Conservation (phyloP, 2,329 filamentous ascomycete genomes). For the Trichoderma citrinoviride region DNA sequence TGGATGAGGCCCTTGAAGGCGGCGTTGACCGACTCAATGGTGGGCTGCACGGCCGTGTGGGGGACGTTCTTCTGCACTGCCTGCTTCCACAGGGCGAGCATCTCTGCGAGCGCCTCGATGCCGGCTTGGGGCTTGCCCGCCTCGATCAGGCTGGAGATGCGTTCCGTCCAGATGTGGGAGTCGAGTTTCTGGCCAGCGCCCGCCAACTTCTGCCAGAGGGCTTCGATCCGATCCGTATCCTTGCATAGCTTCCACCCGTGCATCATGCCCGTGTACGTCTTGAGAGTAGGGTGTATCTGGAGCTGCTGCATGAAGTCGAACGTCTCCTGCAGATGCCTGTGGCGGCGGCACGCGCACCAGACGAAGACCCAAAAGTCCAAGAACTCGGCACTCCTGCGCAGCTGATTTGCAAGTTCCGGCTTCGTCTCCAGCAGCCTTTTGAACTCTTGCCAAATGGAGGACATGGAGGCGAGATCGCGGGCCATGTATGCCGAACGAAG, state of each 20-base stretch:
- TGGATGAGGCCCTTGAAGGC: slow-evolving; percentile 62
- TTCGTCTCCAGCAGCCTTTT: slow-evolving; percentile 28
- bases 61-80: slow-evolving; percentile 33
- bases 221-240: slow-evolving; percentile 59
- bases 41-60: slow-evolving; percentile 53
- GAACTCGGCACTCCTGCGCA: slow-evolving; percentile 37
- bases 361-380: slow-evolving; percentile 43
- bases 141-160: slow-evolving; percentile 64
- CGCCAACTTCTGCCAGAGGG: slow-evolving; percentile 65
- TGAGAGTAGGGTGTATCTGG: slow-evolving; percentile 57
- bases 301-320: slow-evolving; percentile 45
- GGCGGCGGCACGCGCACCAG: slow-evolving; percentile 37
- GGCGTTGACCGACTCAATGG: slow-evolving; percentile 65
- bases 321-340: slow-evolving; percentile 34
- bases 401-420: slow-evolving; percentile 28
- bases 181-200: slow-evolving; percentile 60
- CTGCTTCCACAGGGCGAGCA: slow-evolving; percentile 59
- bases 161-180: slow-evolving; percentile 64
- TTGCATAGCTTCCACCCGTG: slow-evolving; percentile 62
- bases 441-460: slow-evolving; percentile 37
- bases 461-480: slow-evolving; percentile 32
- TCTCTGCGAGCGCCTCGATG: slow-evolving; percentile 63
- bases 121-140: slow-evolving; percentile 53
- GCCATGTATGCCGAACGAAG: slow-evolving; percentile 32
- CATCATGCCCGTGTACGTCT: slow-evolving; percentile 72